These are phyloP conservation scores for Russula sp. DNA, from an alignment of 768 basidiomycete genomes.

Conservation along the genomic window DNA sequence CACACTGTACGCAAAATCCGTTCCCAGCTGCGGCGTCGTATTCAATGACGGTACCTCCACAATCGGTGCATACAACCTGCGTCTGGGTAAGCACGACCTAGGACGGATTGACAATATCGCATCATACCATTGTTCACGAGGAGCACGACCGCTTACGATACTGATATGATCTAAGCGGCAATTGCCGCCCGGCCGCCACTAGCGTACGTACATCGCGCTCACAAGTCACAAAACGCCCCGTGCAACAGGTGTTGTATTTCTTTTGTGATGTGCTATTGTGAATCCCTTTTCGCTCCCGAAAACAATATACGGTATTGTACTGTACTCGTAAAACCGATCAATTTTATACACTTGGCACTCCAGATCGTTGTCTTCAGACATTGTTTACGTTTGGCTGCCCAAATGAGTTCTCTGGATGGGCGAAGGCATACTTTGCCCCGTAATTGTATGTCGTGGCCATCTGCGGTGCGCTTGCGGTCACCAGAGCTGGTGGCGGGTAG, in stretches of 20 bases:
- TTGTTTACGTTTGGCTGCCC: background rate
- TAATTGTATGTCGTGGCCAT: constrained; percentile 21
- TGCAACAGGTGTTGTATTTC: background rate
- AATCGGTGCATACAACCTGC: constrained; percentile 62
- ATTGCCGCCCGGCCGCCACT: constrained; percentile 1
- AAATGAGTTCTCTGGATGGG: constrained; percentile 2
- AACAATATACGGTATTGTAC: background rate
- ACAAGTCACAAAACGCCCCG: no score
- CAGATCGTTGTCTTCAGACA: constrained; percentile 6
- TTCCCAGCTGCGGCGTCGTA: constrained; percentile 82
- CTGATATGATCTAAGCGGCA: background rate
- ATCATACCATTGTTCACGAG: constrained; percentile 7
- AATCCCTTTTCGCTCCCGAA: background rate
- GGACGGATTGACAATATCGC: background rate
- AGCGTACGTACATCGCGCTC: no score
- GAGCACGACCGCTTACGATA: no score
- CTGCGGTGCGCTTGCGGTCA: constrained; percentile 6
- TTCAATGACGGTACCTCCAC: constrained; percentile 79
- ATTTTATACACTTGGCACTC: background rate
- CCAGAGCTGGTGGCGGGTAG: constrained; percentile 11
- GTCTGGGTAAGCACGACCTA: background rate
- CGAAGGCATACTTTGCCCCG: constrained; percentile 5
- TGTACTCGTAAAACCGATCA: background rate
- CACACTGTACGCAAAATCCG: constrained; percentile 80
- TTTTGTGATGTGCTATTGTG: background rate